Percentiles rank a stretch among this genome's conserved stretches.
These are phyloP conservation scores for Penicillium tannophilum DNA, from an alignment of 495 filamentous ascomycete species.

Conservation along the genomic window DNA sequence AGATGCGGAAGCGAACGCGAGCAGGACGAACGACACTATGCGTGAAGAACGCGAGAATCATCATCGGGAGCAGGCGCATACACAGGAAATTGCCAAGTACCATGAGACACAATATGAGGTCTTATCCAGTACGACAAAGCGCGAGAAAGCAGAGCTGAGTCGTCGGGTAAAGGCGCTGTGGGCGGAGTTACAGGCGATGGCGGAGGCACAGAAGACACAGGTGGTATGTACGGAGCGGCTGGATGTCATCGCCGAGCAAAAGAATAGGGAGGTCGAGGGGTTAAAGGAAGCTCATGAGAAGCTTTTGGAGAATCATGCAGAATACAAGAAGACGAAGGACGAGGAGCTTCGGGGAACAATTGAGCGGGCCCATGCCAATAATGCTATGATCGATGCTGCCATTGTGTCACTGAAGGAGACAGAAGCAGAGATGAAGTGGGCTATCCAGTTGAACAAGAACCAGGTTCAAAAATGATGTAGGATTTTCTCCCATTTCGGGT, in stretches of 20 bases:
- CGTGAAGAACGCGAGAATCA: constrained; percentile 56
- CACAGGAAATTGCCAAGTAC: constrained; percentile 56
- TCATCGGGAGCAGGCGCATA: constrained; percentile 63
- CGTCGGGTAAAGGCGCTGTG: constrained; percentile 35
- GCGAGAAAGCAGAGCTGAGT: constrained; percentile 54
- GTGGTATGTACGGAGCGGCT: constrained; percentile 61
- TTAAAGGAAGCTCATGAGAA: constrained; percentile 61
- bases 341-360: constrained; percentile 58
- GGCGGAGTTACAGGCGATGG: constrained; percentile 36
- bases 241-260: constrained; percentile 67
- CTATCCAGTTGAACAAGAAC: constrained; percentile 62
- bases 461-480: constrained; percentile 39
- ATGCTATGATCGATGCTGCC: constrained; percentile 54
- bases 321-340: constrained; percentile 67
- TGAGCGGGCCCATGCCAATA: constrained; percentile 52
- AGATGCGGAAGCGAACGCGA: constrained; percentile 64
- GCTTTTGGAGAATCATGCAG: constrained; percentile 56
- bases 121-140: constrained; percentile 60
- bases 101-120: constrained; percentile 68
- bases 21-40: constrained; percentile 62
- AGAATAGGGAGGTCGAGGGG: constrained; percentile 64
- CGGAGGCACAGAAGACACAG: constrained; percentile 43
- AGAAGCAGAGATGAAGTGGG: constrained; percentile 69
- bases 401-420: constrained; percentile 63
- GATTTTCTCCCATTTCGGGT: background rate